Conservation (phyloP, 768 basidiomycete species). For the Coprinopsis strossmayeri region DNA sequence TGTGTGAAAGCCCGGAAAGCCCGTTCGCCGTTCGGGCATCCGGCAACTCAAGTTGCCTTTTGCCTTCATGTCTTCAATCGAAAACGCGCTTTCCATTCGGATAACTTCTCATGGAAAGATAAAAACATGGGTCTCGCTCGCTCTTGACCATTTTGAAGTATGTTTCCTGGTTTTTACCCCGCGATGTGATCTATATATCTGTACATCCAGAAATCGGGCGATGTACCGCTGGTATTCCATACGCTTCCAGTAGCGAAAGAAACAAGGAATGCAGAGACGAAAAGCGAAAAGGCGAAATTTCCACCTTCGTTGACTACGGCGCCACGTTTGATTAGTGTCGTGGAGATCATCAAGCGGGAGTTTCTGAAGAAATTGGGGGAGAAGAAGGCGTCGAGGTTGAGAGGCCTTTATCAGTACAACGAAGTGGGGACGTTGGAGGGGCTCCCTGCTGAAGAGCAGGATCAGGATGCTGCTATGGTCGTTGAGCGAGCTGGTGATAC, state of each 20-base stretch:
- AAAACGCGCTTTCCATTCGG: constrained; percentile 24
- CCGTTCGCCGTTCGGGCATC: not conserved
- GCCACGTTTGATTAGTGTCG: constrained; percentile 67
- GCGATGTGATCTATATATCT: not conserved
- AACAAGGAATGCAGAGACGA: constrained; percentile 5
- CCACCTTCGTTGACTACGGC: constrained; percentile 31
- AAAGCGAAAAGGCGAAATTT: constrained; percentile 7
- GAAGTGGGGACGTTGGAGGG: constrained; percentile 54
- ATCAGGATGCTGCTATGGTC: constrained; percentile 13
- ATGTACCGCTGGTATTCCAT: constrained; percentile 48
- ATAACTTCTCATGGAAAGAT: constrained; percentile 55
- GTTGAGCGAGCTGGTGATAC: not conserved
- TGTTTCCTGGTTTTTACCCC: constrained; percentile 12
- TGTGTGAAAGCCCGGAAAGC: not conserved
- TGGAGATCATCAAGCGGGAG: constrained; percentile 82
- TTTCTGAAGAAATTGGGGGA: constrained; percentile 49
- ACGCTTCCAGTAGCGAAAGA: constrained; percentile 43
- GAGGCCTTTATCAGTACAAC: constrained; percentile 75
- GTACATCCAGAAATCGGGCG: constrained; percentile 31
- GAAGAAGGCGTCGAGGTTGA: constrained; percentile 30
- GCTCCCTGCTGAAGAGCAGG: constrained; percentile 15
- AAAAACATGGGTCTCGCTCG: constrained; percentile 42
- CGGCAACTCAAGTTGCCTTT: not conserved
- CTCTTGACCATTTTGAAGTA: constrained; percentile 50
- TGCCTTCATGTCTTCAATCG: not conserved